Evolutionary conservation across 371 early-diverging fungal genomes (phyloP).

Genomic region (Apophysomyces ossiformis): DNA sequence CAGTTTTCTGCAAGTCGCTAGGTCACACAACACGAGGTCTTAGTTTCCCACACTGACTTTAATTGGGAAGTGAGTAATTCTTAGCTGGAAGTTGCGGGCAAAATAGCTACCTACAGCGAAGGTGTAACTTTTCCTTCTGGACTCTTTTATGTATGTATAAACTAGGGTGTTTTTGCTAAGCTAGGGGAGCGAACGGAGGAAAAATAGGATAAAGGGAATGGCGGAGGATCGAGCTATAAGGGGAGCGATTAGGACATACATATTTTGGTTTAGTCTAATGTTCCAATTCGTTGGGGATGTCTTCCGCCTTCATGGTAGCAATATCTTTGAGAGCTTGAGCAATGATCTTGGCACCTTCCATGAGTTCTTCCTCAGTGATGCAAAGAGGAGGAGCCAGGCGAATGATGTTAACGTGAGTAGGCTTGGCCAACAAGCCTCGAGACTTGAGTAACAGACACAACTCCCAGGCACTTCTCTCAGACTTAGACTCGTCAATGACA

Average conservation of each 20-base stretch:
- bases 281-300: constrained; percentile 42
- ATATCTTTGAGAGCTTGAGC: constrained; percentile 74
- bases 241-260: neutral
- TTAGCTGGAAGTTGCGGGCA: no score
- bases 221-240: no score
- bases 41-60: neutral
- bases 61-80: neutral
- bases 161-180: no score
- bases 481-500: constrained; percentile 87
- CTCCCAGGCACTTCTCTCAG: constrained; percentile 94
- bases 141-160: no score
- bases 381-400: constrained; percentile 95
- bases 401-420: constrained; percentile 98
- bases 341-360: constrained; percentile 84
- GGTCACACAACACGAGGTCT: no score
- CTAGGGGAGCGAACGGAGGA: neutral
- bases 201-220: neutral
- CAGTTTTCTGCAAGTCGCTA: no score
- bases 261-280: constrained; percentile 17
- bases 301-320: constrained; percentile 56
- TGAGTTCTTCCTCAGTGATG: constrained; percentile 90
- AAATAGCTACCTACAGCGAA: no score
- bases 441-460: constrained; percentile 92
- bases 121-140: neutral
- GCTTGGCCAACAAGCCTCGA: constrained; percentile 95